Evolutionary conservation across 768 basidiomycete genomes (phyloP).

Genomic region (Ramaria rubella): DNA sequence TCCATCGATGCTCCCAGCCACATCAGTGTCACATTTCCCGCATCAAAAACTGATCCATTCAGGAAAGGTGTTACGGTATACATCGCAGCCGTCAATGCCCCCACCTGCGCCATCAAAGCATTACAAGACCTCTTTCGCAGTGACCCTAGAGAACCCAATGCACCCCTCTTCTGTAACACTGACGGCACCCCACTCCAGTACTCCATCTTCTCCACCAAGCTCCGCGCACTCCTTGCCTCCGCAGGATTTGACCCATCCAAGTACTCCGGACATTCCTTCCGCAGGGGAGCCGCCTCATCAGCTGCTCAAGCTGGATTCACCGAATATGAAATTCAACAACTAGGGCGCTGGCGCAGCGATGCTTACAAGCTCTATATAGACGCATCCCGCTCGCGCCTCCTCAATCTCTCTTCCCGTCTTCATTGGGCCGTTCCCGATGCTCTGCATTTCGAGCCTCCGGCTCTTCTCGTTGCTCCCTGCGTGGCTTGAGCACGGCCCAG

Average conservation of each 20-base stretch:
- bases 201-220: slow-evolving; percentile 1
- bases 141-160: background rate
- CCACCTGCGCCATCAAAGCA: slow-evolving; percentile 10
- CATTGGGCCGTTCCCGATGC: slow-evolving; percentile 1
- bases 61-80: slow-evolving; percentile 21
- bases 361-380: slow-evolving; percentile 14
- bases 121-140: slow-evolving; percentile 11
- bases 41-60: slow-evolving; percentile 35
- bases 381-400: slow-evolving; percentile 14
- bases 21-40: slow-evolving; percentile 23
- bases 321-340: slow-evolving; percentile 17
- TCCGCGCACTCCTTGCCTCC: background rate
- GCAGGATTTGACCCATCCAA: slow-evolving; percentile 9
- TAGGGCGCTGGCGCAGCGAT: slow-evolving; percentile 14
- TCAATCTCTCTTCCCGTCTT: no score
- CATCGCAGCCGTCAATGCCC: slow-evolving; percentile 18
- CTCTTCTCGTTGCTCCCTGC: slow-evolving; percentile 1
- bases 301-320: no score
- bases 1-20: slow-evolving; percentile 15
- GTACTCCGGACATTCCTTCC: slow-evolving; percentile 20
- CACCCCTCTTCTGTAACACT: slow-evolving; percentile 12
- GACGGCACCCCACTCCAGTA: slow-evolving; percentile 10
- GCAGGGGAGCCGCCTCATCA: slow-evolving; percentile 23
- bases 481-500: slow-evolving; percentile 12
- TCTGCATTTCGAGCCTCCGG: slow-evolving; percentile 6